A percentile compares a stretch with the other conserved stretches of the same genome.
These are phyloP conservation scores for Tolypocladium nubicola DNA, from an alignment of 2,329 filamentous ascomycete genomes.

Conservation along the genomic window DNA sequence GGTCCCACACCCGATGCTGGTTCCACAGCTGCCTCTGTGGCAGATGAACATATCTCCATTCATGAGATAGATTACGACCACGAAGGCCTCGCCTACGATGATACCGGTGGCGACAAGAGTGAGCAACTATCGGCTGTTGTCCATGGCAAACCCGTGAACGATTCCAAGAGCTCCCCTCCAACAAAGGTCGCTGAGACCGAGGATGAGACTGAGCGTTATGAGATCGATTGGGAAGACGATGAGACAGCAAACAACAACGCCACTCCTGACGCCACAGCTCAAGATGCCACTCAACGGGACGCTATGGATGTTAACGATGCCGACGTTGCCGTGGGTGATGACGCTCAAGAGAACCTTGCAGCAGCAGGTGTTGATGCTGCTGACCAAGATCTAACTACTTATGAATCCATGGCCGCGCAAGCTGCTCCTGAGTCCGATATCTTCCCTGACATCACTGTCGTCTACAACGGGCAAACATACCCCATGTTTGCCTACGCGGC, in stretches of 20 bases:
- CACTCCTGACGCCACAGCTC: not conserved
- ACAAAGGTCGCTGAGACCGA: not conserved
- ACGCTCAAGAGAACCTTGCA: not conserved
- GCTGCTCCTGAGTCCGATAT: slow-evolving; percentile 7
- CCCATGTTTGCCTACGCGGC: slow-evolving; percentile 25
- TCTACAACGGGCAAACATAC: slow-evolving; percentile 32
- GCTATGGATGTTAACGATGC: not conserved
- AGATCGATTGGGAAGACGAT: slow-evolving; percentile 14
- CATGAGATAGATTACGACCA: slow-evolving; percentile 29
- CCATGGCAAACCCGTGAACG: not conserved
- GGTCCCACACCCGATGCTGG: not conserved
- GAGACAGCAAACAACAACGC: not conserved
- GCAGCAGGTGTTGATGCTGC: not conserved
- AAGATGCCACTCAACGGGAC: not conserved
- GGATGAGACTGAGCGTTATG: slow-evolving; percentile 5
- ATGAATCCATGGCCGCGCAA: not conserved
- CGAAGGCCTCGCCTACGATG: slow-evolving; percentile 5
- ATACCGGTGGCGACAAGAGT: not conserved
- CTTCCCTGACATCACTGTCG: slow-evolving; percentile 28
- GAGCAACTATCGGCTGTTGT: not conserved
- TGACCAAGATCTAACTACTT: not conserved
- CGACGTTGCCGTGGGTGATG: not conserved
- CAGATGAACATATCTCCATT: not conserved
- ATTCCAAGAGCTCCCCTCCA: not conserved
- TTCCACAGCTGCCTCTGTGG: not conserved